Percentiles rank a stretch among this genome's conserved stretches.
Conservation (phyloP, 1,139 yeast species). For the Lodderomyces theae region DNA sequence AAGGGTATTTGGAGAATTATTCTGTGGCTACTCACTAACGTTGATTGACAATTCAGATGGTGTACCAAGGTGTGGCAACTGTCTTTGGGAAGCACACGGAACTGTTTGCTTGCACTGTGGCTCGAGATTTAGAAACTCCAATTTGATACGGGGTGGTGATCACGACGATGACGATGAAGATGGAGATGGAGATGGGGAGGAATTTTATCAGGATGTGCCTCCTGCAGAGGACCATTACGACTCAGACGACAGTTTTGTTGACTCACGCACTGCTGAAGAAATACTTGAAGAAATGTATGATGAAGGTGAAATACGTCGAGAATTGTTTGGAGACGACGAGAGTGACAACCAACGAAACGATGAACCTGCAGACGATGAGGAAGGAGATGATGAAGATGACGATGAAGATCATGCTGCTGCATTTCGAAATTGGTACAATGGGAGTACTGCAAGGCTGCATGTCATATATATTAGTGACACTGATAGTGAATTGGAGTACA, state of each 20-base stretch:
- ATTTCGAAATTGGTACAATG: background rate
- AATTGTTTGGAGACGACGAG: too few species aligned
- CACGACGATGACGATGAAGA: constrained; percentile 20
- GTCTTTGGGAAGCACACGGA: constrained; percentile 80
- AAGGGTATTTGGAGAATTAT: constrained; percentile 47
- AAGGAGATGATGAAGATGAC: too few species aligned
- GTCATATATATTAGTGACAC: constrained; percentile 2
- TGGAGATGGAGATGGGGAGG: constrained; percentile 25
- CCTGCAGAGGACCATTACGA: constrained; percentile 24
- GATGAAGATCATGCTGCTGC: constrained; percentile 4
- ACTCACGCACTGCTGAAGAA: constrained; percentile 18
- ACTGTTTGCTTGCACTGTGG: constrained; percentile 56
- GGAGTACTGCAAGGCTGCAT: constrained; percentile 2
- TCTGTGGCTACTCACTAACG: constrained; percentile 46
- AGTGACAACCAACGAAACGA: too few species aligned
- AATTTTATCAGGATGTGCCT: constrained; percentile 16
- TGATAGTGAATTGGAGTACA: background rate
- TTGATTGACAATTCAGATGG: constrained; percentile 68
- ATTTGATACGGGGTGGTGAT: constrained; percentile 20
- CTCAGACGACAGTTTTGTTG: constrained; percentile 30
- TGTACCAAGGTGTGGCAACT: constrained; percentile 72
- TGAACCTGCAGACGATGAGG: too few species aligned
- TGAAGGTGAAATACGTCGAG: too few species aligned
- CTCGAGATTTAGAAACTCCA: constrained; percentile 29
- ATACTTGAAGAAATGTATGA: constrained; percentile 6